A percentile compares a stretch with the other conserved stretches of the same genome.
phyloP scores from a whole-genome alignment of 176 grass and related monocot genomes.

The Carex pumila region DNA sequence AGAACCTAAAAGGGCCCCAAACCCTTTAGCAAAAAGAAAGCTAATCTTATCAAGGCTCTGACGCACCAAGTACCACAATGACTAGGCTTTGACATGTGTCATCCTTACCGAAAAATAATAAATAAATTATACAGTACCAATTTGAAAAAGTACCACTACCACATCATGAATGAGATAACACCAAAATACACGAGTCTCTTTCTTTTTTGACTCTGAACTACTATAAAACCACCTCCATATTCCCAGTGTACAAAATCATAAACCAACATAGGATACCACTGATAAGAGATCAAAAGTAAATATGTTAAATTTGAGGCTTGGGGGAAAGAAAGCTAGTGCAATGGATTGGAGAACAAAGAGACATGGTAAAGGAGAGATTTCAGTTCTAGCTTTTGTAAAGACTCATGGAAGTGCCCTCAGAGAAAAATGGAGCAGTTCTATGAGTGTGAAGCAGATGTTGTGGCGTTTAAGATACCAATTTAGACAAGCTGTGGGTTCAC shows the following conservation, averaged over 20 bases:
- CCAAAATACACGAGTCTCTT: not conserved
- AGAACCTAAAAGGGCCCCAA: not conserved
- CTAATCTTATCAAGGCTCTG: not conserved
- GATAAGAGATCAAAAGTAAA: not conserved
- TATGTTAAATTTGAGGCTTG: not conserved
- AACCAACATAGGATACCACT: not conserved
- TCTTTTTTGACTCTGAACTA: not conserved
- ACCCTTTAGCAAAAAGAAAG: not conserved
- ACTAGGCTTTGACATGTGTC: not conserved
- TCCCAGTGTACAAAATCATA: not conserved
- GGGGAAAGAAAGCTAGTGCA: not conserved
- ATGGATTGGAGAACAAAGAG: not conserved
- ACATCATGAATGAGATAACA: not conserved
- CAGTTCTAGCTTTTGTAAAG: no score
- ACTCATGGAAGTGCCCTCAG: not conserved
- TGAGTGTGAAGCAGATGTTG: conserved; percentile 3
- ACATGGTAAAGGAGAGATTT: no score
- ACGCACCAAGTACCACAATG: not conserved
- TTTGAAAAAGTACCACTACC: not conserved
- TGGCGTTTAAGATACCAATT: conserved; percentile 18
- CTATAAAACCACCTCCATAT: not conserved
- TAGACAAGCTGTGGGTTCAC: not conserved
- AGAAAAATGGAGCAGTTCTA: not conserved
- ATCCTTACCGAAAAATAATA: not conserved
- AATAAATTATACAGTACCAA: not conserved